Evolutionary conservation across 2,329 filamentous ascomycete species (phyloP).

Genomic region (Apiospora rasikravindrae): DNA sequence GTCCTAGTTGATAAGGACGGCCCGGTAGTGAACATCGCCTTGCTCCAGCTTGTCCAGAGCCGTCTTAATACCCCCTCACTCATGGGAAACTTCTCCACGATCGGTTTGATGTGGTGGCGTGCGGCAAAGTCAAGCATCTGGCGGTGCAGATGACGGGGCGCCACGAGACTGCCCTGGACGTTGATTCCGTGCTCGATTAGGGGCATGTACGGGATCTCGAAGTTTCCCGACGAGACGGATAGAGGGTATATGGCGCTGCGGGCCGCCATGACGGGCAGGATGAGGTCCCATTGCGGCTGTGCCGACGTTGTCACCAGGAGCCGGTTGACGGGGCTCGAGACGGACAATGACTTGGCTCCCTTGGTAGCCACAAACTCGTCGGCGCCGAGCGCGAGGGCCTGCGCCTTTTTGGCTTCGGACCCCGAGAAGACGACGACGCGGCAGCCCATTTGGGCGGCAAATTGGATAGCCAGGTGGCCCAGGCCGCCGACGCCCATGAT

Average conservation of each 20-base stretch:
- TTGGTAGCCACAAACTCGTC: conserved; percentile 66
- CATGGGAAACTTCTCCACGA: conserved; percentile 60
- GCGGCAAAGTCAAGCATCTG: conserved; percentile 65
- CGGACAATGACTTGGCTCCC: conserved; percentile 30
- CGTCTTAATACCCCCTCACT: conserved; percentile 42
- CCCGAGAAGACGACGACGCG: conserved; percentile 68
- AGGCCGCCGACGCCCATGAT: conserved; percentile 68
- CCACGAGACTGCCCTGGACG: conserved; percentile 61
- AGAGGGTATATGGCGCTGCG: conserved; percentile 57
- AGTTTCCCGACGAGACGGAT: conserved; percentile 52
- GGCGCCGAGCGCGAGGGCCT: conserved; percentile 64
- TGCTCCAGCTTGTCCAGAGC: conserved; percentile 42
- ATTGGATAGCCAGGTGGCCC: conserved; percentile 71
- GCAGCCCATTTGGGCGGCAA: conserved; percentile 70
- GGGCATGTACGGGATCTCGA: conserved; percentile 58
- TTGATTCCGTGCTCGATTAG: conserved; percentile 57
- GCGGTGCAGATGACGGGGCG: conserved; percentile 55
- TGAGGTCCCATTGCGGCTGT: conserved; percentile 42
- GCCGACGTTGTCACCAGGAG: conserved; percentile 45
- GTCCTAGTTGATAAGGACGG: conserved; percentile 32
- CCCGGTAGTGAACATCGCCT: conserved; percentile 41
- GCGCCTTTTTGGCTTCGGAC: conserved; percentile 66
- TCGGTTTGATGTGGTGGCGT: conserved; percentile 58
- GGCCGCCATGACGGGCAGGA: conserved; percentile 51
- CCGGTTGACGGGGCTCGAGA: conserved; percentile 36